These are phyloP conservation scores for Zygnema cylindricum DNA, from an alignment of 139 green algal species.

Conservation along the genomic window DNA sequence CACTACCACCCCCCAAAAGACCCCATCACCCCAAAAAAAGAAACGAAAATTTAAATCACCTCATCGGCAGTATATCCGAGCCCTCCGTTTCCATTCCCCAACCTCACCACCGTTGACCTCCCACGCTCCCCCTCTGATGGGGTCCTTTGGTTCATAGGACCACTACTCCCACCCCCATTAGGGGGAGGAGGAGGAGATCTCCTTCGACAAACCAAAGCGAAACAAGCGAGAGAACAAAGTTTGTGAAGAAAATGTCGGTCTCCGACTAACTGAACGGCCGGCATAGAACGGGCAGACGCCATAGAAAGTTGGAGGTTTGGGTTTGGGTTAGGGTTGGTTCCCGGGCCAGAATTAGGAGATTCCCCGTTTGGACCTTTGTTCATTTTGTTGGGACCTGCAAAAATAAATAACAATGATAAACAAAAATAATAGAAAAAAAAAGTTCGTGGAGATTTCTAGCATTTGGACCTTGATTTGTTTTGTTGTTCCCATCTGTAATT, in stretches of 20 bases:
- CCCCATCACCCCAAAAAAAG: background rate
- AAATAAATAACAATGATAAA: no score
- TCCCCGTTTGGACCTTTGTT: background rate
- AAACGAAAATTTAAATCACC: conserved; percentile 25
- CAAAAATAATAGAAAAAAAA: no score
- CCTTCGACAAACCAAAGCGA: conserved; percentile 34
- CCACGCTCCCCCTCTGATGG: background rate
- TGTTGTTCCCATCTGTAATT: no score
- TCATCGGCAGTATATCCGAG: conserved; percentile 50
- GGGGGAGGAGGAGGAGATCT: conserved; percentile 18
- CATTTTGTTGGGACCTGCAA: no score
- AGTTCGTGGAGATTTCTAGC: no score
- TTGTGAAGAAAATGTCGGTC: conserved; percentile 53
- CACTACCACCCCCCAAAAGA: background rate
- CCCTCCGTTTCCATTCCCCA: conserved; percentile 46
- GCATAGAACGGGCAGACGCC: conserved; percentile 9
- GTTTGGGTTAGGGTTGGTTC: background rate
- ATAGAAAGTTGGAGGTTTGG: background rate
- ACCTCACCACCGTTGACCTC: background rate
- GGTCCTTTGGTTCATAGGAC: background rate
- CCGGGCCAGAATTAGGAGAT: background rate
- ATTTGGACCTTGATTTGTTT: no score
- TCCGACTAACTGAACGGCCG: conserved; percentile 33
- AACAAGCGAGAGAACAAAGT: conserved; percentile 56
- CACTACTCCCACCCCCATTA: background rate